These are phyloP conservation scores for Colletotrichum camelliae DNA, from an alignment of 2,329 filamentous ascomycete species.

Conservation along the genomic window DNA sequence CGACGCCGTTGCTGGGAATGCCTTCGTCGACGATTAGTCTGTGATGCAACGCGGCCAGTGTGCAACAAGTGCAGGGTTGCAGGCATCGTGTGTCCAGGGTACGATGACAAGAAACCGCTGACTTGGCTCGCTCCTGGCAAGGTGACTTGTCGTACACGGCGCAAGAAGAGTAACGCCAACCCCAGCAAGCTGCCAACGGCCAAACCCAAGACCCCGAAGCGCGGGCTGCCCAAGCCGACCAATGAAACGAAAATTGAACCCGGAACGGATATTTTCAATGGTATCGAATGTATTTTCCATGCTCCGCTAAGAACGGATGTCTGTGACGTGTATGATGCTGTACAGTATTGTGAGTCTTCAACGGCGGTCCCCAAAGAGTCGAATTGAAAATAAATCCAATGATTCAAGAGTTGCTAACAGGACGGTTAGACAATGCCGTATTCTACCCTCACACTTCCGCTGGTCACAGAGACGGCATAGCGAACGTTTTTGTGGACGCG, in stretches of 20 bases:
- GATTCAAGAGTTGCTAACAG: neutral
- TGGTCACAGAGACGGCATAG: conserved; percentile 19
- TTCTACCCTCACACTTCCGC: conserved; percentile 27
- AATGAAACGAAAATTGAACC: neutral
- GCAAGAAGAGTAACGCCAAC: neutral
- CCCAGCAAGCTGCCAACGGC: neutral
- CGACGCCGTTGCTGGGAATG: conserved; percentile 47
- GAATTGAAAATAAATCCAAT: neutral
- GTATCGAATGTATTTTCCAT: neutral
- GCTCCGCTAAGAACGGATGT: conserved; percentile 11
- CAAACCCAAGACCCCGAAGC: neutral
- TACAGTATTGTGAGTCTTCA: conserved; percentile 19
- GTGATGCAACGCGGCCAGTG: conserved; percentile 38
- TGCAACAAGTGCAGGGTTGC: conserved; percentile 40
- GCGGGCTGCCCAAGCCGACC: neutral
- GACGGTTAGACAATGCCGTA: conserved; percentile 9
- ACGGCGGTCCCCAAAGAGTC: neutral
- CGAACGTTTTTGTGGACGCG: conserved; percentile 29
- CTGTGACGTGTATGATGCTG: conserved; percentile 16
- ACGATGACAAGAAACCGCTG: conserved; percentile 40
- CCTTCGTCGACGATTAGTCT: conserved; percentile 43
- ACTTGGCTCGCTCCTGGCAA: conserved; percentile 44
- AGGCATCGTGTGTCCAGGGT: conserved; percentile 43
- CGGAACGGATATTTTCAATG: neutral
- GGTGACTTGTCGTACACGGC: conserved; percentile 33